These are phyloP conservation scores for Aureobasidium sp. DNA, from an alignment of 2,329 filamentous ascomycete species.

Conservation along the genomic window DNA sequence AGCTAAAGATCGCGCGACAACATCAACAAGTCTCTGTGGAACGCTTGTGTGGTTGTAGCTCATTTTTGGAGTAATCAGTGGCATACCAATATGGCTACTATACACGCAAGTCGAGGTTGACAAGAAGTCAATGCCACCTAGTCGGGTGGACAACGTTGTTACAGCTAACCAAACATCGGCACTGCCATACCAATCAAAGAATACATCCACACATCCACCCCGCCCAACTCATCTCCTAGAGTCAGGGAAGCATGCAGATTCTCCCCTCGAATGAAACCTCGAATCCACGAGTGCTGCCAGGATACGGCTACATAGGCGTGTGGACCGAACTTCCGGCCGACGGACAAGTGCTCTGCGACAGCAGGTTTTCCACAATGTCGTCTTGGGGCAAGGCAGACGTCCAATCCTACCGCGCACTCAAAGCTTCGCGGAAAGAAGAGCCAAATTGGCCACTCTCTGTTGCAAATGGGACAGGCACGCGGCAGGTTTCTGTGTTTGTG, in stretches of 20 bases:
- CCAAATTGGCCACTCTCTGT: conserved; percentile 19
- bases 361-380: conserved; percentile 31
- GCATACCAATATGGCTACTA: too few relatives aligned
- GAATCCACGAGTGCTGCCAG: conserved; percentile 29
- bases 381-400: conserved; percentile 24
- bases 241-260: conserved; percentile 21
- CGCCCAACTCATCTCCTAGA: conserved; percentile 16
- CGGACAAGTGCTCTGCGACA: conserved; percentile 34
- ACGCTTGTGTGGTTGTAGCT: too few relatives aligned
- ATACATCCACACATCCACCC: conserved; percentile 22
- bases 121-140: too few relatives aligned
- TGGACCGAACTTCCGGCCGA: conserved; percentile 38
- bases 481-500: conserved; percentile 33
- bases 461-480: conserved; percentile 15
- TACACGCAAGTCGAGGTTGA: too few relatives aligned
- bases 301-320: conserved; percentile 45
- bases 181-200: conserved; percentile 23
- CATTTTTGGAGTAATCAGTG: too few relatives aligned
- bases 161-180: too few relatives aligned
- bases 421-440: conserved; percentile 23
- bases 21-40: neutral
- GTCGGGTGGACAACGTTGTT: too few relatives aligned
- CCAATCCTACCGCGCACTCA: conserved; percentile 30
- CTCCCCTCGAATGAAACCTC: conserved; percentile 5
- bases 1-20: neutral